Evolutionary conservation across 768 basidiomycete species (phyloP).

Genomic region (Sistotremastrum niveocremeum): DNA sequence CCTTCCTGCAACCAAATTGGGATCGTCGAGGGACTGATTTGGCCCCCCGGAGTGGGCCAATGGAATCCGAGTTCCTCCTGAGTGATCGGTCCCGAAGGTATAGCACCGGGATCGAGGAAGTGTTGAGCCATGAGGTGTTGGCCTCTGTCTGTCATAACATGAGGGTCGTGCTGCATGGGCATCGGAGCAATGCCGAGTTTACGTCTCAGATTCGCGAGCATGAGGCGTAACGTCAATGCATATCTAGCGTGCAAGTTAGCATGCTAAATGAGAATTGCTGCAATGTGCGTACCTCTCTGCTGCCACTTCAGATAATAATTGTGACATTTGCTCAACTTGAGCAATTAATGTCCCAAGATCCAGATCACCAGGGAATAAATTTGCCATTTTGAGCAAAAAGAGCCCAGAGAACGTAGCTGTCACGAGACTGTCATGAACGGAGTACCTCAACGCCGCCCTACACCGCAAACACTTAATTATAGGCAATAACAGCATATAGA

Average conservation of each 20-base stretch:
- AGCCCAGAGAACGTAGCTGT: conserved; percentile 85
- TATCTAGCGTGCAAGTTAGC: conserved; percentile 35
- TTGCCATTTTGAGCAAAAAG: conserved; percentile 89
- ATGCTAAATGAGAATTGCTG: neutral
- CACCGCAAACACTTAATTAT: neutral
- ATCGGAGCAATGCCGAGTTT: conserved; percentile 54
- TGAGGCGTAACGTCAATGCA: conserved; percentile 80
- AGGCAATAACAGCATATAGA: neutral
- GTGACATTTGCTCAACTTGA: conserved; percentile 85
- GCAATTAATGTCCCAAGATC: conserved; percentile 61
- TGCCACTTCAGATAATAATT: conserved; percentile 82
- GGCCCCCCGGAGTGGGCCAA: conserved; percentile 42
- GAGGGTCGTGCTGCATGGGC: conserved; percentile 3
- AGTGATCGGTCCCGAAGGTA: conserved; percentile 50
- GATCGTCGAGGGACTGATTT: conserved; percentile 68
- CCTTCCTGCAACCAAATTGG: conserved; percentile 91
- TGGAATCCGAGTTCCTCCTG: conserved; percentile 77
- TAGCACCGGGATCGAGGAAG: conserved; percentile 37
- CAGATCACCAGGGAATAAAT: conserved; percentile 76
- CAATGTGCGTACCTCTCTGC: conserved; percentile 57
- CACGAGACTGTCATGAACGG: conserved; percentile 86
- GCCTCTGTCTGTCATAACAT: neutral
- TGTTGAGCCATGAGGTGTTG: conserved; percentile 32
- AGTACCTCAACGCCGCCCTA: conserved; percentile 82
- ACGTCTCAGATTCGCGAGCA: conserved; percentile 83